These are phyloP conservation scores for Rasamsonia emersonii DNA, from an alignment of 2,329 filamentous ascomycete species.

Conservation along the genomic window DNA sequence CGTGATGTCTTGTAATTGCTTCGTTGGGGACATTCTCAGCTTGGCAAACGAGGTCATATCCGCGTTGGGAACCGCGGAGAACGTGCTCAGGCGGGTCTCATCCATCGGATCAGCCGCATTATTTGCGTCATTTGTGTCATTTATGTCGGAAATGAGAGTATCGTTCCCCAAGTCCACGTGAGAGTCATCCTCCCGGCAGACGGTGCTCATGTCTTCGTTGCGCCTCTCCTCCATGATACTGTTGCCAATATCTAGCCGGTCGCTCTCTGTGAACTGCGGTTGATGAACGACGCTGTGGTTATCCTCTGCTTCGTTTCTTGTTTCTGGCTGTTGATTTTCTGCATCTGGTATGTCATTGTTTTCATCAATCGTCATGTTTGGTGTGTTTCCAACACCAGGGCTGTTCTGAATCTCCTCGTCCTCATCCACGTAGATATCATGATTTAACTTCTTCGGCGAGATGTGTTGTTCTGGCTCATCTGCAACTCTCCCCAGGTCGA, in stretches of 20 bases:
- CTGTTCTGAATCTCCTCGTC: slow-evolving; percentile 3
- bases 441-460: slow-evolving; percentile 17
- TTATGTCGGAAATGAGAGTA: slow-evolving; percentile 16
- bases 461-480: slow-evolving; percentile 8
- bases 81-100: slow-evolving; percentile 61
- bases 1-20: slow-evolving; percentile 31
- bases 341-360: slow-evolving; percentile 4
- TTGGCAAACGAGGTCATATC: slow-evolving; percentile 78
- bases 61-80: slow-evolving; percentile 69
- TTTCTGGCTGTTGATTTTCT: neutral
- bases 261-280: slow-evolving; percentile 8
- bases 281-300: slow-evolving; percentile 8
- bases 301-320: neutral
- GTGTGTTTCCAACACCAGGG: neutral
- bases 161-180: slow-evolving; percentile 14
- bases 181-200: slow-evolving; percentile 22
- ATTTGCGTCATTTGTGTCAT: slow-evolving; percentile 22
- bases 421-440: slow-evolving; percentile 19
- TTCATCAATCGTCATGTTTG: slow-evolving; percentile 2
- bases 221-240: slow-evolving; percentile 30
- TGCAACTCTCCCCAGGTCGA: slow-evolving; percentile 18
- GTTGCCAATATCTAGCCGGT: slow-evolving; percentile 18
- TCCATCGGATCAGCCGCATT: slow-evolving; percentile 26
- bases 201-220: slow-evolving; percentile 36
- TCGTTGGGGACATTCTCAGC: slow-evolving; percentile 54